Evolutionary conservation across 2,329 filamentous ascomycete species (phyloP), one percentile per base, ranked within the genome.

Genomic region (Ophiocordyceps camponoti-saundersi): DNA sequence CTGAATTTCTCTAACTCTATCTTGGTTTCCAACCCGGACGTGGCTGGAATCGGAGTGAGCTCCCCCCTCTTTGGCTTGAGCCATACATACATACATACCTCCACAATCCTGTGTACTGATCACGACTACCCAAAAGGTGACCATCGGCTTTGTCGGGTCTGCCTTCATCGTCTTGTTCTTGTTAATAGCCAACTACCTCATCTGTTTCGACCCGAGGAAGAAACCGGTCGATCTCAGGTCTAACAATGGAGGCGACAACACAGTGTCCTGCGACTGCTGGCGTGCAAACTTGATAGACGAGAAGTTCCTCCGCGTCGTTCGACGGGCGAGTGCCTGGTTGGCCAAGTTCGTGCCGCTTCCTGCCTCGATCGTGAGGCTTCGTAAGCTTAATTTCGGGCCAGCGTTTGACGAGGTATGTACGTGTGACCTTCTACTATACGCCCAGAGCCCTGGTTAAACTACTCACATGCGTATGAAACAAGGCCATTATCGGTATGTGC

Each of bases 11-110:
- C 23, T 8, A 26, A 26, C 23, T 8, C 23, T 8, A 26, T 26
- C 23, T 26, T 22, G 40, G 52, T 60, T 59, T 48, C 46, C 47
- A 47, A 41, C 22, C 51, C 46, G 48, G 15, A 42, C 26, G 12
- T 41, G 23, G 23, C n/a, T n/a, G n/a, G n/a, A n/a, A n/a, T n/a
- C n/a, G n/a, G n/a, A n/a, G n/a, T n/a, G n/a, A n/a, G n/a, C n/a
- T n/a, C n/a, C n/a, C n/a, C n/a, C n/a, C n/a, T n/a, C n/a, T n/a
- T n/a, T n/a, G n/a, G n/a, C n/a, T n/a, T n/a, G n/a, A n/a, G n/a
- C n/a, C n/a, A n/a, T n/a, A n/a, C n/a, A n/a, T n/a, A n/a, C n/a
- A n/a, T n/a, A n/a, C n/a, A n/a, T n/a, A n/a, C n/a, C n/a, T n/a
- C n/a, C n/a, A n/a, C n/a, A n/a, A n/a, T n/a, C n/a, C n/a, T n/a